A percentile compares a stretch with the other conserved stretches of the same genome.
These are phyloP conservation scores for Candida loeiensis DNA, from an alignment of 805 yeast species.

Conservation along the genomic window DNA sequence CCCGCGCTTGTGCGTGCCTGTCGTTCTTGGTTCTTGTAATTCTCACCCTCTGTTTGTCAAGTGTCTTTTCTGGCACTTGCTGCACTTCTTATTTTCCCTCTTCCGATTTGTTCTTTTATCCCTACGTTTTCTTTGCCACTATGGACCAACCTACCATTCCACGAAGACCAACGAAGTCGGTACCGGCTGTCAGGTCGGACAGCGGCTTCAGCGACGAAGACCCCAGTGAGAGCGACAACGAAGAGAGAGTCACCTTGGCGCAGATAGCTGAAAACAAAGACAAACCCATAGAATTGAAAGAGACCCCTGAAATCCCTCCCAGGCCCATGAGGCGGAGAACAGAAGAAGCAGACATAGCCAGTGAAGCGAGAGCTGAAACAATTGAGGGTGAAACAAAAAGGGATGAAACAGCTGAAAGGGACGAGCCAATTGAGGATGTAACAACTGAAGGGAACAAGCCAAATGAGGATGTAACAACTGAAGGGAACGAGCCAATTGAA, in stretches of 20 bases:
- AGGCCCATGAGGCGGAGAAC: conserved; percentile 12
- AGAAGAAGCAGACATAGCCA: not conserved
- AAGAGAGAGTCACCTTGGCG: conserved; percentile 1
- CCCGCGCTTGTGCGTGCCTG: too few species aligned
- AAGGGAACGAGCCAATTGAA: not conserved
- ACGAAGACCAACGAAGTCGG: conserved; percentile 20
- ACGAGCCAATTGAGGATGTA: not conserved
- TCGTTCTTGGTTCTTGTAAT: too few species aligned
- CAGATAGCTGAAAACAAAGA: not conserved
- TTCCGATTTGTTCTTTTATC: too few species aligned
- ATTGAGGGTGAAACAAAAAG: not conserved
- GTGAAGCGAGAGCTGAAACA: not conserved
- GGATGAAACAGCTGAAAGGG: not conserved
- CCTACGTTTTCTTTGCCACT: conserved; percentile 67
- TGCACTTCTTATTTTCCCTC: not conserved
- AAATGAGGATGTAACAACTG: too few species aligned
- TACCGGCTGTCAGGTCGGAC: not conserved
- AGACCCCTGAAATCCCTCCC: conserved; percentile 17
- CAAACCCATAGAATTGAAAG: too few species aligned
- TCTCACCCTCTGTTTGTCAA: too few species aligned
- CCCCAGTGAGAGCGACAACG: conserved; percentile 5
- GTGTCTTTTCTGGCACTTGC: not conserved
- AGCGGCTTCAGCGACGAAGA: conserved; percentile 4
- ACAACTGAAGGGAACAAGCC: too few species aligned
- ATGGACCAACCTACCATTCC: conserved; percentile 56